Conservation (phyloP, 2,329 filamentous ascomycete species). For the Amesomyces nigricolor region DNA sequence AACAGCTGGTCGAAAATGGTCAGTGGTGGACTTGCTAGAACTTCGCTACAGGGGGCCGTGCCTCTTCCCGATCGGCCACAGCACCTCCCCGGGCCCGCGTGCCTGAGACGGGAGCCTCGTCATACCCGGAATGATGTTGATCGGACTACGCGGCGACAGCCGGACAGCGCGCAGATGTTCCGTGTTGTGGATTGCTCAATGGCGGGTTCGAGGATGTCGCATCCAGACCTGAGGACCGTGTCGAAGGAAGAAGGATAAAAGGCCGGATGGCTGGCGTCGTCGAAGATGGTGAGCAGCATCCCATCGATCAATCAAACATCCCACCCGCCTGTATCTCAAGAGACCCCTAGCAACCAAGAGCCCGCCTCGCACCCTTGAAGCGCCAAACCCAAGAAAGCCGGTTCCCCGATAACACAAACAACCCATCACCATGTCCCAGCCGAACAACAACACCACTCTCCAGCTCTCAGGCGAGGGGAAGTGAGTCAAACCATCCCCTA, state of each 20-base stretch:
- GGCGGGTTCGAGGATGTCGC: constrained; percentile 1
- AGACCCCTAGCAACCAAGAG: background rate
- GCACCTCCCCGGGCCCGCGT: too few species aligned
- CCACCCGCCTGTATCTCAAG: background rate
- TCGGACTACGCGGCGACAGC: background rate
- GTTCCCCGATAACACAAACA: background rate
- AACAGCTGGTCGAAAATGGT: too few species aligned
- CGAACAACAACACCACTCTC: background rate
- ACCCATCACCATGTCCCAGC: constrained; percentile 9
- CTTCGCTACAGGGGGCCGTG: too few species aligned
- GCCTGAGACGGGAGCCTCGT: background rate
- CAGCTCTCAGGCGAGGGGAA: constrained; percentile 19
- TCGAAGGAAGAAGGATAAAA: background rate
- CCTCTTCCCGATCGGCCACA: too few species aligned
- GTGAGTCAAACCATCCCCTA: constrained; percentile 4
- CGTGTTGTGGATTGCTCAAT: constrained; percentile 5
- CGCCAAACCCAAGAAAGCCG: background rate
- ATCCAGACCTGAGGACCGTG: too few species aligned
- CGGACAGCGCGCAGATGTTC: background rate
- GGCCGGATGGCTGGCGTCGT: background rate
- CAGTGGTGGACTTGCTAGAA: too few species aligned
- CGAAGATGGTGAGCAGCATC: background rate
- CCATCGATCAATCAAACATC: background rate
- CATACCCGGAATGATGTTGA: background rate
- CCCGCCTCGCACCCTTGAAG: too few species aligned